A percentile compares a stretch with the other conserved stretches of the same genome.
These are phyloP conservation scores for Emmonsiellopsis sp. DNA, from an alignment of 2,329 filamentous ascomycete species.

Conservation along the genomic window DNA sequence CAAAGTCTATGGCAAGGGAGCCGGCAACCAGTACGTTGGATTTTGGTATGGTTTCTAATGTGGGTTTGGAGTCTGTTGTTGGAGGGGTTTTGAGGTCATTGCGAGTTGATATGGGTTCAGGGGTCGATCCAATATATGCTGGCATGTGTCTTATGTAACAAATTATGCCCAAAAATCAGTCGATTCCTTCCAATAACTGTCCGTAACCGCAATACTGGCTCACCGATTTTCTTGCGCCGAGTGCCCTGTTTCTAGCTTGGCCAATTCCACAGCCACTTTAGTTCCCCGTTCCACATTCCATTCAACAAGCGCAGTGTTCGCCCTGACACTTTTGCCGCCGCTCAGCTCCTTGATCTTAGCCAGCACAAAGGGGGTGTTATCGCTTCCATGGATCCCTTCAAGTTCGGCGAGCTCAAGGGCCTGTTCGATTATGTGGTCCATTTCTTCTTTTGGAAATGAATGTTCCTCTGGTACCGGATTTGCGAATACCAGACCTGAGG, in stretches of 20 bases:
- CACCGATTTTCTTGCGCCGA: conserved; percentile 25
- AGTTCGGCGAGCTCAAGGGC: conserved; percentile 58
- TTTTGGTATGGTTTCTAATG: conserved; percentile 15
- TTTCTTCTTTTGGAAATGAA: conserved; percentile 61
- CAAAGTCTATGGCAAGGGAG: conserved; percentile 79
- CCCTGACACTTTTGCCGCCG: conserved; percentile 58
- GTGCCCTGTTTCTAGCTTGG: conserved; percentile 41
- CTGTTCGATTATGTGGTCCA: conserved; percentile 59
- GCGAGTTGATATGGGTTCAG: conserved; percentile 16
- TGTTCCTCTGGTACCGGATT: conserved; percentile 71
- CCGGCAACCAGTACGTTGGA: conserved; percentile 77
- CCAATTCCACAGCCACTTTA: conserved; percentile 54
- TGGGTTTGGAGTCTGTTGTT: conserved; percentile 2
- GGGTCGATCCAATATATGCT: conserved; percentile 18
- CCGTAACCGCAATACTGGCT: conserved; percentile 21
- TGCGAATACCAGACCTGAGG: conserved; percentile 76
- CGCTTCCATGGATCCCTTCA: conserved; percentile 60
- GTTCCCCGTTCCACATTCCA: conserved; percentile 59
- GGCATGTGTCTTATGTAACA: conserved; percentile 28
- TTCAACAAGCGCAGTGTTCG: conserved; percentile 64
- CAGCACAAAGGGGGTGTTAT: conserved; percentile 79
- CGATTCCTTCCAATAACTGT: conserved; percentile 13
- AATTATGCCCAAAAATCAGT: conserved; percentile 27
- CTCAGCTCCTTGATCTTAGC: conserved; percentile 71
- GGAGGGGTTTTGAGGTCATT: conserved; percentile 12